Conservation (phyloP, 441 rosid species). For the Corymbia citriodora region DNA sequence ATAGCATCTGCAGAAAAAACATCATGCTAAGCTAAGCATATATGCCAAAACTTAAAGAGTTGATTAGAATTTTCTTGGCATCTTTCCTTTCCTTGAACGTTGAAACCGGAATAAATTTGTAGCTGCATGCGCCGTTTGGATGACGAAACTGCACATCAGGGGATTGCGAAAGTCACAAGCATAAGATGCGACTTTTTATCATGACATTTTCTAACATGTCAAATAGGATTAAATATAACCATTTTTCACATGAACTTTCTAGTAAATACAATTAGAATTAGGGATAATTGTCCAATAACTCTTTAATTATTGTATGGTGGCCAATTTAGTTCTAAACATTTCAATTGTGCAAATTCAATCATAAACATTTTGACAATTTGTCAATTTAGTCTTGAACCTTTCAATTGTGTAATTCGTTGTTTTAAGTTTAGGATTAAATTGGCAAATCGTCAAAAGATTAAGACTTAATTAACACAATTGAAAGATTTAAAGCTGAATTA, state of each 20-base stretch:
- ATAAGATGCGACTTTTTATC: background rate
- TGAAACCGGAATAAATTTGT: background rate
- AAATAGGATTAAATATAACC: background rate
- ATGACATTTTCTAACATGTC: background rate
- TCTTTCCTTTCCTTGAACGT: background rate
- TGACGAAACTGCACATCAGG: background rate
- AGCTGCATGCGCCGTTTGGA: background rate
- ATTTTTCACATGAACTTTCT: background rate
- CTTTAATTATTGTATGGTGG: background rate
- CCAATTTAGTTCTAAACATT: too few relatives aligned
- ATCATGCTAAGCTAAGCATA: background rate
- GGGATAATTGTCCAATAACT: background rate
- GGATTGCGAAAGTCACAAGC: background rate
- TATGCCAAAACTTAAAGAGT: background rate
- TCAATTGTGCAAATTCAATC: too few relatives aligned
- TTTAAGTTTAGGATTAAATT: accelerated
- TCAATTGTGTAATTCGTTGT: accelerated
- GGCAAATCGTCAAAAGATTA: too few relatives aligned
- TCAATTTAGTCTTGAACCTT: background rate
- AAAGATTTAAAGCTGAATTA: accelerated
- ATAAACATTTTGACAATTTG: background rate
- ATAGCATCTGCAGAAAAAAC: background rate
- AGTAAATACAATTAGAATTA: background rate
- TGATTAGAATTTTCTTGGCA: background rate
- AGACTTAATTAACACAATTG: accelerated